These are phyloP conservation scores for Penicillium sp. DNA, from an alignment of 2,329 filamentous ascomycete genomes.

Conservation along the genomic window DNA sequence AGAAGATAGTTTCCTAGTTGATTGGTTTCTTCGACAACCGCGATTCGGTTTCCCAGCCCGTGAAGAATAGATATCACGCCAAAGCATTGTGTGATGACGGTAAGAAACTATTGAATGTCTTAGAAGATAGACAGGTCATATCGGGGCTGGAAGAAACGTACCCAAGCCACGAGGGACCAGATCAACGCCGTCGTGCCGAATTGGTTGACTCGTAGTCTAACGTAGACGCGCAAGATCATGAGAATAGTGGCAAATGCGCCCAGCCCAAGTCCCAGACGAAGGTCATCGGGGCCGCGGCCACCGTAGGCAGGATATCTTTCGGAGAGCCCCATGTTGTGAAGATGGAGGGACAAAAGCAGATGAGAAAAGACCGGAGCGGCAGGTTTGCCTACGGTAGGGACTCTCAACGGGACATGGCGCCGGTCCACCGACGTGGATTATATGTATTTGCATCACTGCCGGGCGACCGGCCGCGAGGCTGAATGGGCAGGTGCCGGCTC, in stretches of 20 bases:
- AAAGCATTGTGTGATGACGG: conserved; percentile 18
- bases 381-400: no score
- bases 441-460: no score
- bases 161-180: conserved; percentile 20
- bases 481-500: no score
- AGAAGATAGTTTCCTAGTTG: conserved; percentile 20
- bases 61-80: conserved; percentile 18
- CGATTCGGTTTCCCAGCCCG: conserved; percentile 21
- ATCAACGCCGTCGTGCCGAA: conserved; percentile 21
- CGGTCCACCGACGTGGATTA: no score
- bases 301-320: conserved; percentile 16
- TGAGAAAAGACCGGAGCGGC: no score
- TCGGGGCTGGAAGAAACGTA: not conserved
- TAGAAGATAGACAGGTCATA: not conserved
- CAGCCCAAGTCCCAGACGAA: conserved; percentile 17
- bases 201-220: conserved; percentile 20
- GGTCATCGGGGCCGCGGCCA: conserved; percentile 17
- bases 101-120: conserved; percentile 12
- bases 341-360: no score
- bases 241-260: conserved; percentile 19
- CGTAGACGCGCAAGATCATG: conserved; percentile 20
- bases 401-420: no score
- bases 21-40: conserved; percentile 12
- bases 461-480: no score
- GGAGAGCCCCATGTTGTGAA: no score